Evolutionary conservation across 805 yeast genomes (phyloP).

Genomic region (Hermanozyma aechmeae): DNA sequence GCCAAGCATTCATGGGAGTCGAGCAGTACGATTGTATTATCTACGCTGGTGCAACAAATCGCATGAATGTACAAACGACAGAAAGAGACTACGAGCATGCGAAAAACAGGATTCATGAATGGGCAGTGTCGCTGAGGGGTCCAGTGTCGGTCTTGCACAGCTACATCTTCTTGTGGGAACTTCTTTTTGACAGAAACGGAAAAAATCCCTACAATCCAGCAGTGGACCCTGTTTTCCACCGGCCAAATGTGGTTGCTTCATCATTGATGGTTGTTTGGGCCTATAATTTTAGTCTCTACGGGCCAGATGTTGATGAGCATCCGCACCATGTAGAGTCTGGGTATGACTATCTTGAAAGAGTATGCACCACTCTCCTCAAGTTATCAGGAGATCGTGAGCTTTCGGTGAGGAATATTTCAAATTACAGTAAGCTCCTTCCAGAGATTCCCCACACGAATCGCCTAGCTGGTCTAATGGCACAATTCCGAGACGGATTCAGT

Average conservation of each 20-base stretch:
- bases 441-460: slow-evolving; percentile 1
- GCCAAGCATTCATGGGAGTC: no score
- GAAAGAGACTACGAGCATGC: no score
- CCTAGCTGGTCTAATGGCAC: slow-evolving; percentile 1
- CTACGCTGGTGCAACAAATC: no score
- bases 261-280: slow-evolving; percentile 2
- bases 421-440: background rate
- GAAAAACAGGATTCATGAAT: no score
- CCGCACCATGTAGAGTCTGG: slow-evolving; percentile 1
- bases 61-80: no score
- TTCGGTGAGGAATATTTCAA: slow-evolving; percentile 1
- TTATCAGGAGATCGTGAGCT: slow-evolving; percentile 1
- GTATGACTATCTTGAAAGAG: slow-evolving; percentile 1
- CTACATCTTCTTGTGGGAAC: slow-evolving; percentile 1
- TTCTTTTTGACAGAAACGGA: slow-evolving; percentile 1
- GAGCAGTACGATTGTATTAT: no score
- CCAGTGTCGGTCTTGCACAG: slow-evolving; percentile 1
- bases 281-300: slow-evolving; percentile 1
- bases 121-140: slow-evolving; percentile 1
- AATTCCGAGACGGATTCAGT: slow-evolving; percentile 1
- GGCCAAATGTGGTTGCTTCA: slow-evolving; percentile 2
- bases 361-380: slow-evolving; percentile 1
- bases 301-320: slow-evolving; percentile 1
- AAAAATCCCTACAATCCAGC: slow-evolving; percentile 1
- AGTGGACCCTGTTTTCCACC: slow-evolving; percentile 1